Conservation (phyloP, 108 stramenopile genomes). For the Stephanodiscus triporus region DNA sequence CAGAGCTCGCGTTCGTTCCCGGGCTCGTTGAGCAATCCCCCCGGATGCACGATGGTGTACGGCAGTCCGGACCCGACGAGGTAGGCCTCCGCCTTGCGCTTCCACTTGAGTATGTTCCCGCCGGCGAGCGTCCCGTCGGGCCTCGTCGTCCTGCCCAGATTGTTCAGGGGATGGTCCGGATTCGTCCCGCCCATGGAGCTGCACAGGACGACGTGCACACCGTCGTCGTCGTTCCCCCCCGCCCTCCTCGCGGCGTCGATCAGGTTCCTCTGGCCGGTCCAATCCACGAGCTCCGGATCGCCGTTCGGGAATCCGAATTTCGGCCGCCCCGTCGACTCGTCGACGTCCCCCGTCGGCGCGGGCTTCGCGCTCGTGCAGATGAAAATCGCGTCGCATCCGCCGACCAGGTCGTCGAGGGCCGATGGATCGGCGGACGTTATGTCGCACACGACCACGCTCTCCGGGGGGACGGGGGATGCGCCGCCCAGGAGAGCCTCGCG, state of each 20-base stretch:
- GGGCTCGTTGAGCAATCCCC: constrained; percentile 78
- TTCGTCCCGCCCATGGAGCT: constrained; percentile 84
- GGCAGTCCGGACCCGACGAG: constrained; percentile 61
- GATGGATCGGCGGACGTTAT: constrained; percentile 52
- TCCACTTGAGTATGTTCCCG: constrained; percentile 86
- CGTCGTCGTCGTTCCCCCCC: no score
- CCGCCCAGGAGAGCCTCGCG: constrained; percentile 49
- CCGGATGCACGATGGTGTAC: constrained; percentile 91
- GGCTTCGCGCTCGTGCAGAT: constrained; percentile 87
- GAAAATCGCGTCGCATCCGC: constrained; percentile 70
- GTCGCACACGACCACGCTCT: constrained; percentile 59
- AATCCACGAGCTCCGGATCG: constrained; percentile 76
- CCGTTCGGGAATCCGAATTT: constrained; percentile 68
- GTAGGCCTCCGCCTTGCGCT: constrained; percentile 76
- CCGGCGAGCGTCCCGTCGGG: constrained; percentile 60
- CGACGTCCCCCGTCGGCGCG: constrained; percentile 63
- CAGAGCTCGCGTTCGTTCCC: constrained; percentile 78
- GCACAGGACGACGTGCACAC: constrained; percentile 76
- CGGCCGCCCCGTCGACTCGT: constrained; percentile 56
- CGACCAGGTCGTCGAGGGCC: constrained; percentile 44
- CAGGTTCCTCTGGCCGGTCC: constrained; percentile 86
- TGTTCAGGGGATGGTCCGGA: constrained; percentile 73
- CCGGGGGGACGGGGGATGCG: constrained; percentile 13
- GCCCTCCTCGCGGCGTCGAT: constrained; percentile 72
- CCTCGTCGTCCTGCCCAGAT: constrained; percentile 56